Evolutionary conservation across 768 basidiomycete species (phyloP).

Genomic region (Boletus tomentosulus): DNA sequence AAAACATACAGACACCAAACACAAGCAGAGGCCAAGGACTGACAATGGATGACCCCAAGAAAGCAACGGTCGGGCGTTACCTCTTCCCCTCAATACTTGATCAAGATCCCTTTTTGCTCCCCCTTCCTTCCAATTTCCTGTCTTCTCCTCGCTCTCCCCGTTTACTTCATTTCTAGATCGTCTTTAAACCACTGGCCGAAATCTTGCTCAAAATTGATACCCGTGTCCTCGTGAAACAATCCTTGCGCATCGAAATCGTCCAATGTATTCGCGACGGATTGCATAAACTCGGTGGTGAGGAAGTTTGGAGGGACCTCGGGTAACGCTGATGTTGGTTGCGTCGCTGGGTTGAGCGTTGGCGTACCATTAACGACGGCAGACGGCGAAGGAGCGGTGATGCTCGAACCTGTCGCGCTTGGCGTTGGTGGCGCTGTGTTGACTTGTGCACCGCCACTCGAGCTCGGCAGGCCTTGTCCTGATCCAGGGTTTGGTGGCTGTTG

Average conservation of each 20-base stretch:
- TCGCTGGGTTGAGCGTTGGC: slow-evolving; percentile 26
- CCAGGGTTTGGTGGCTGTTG: slow-evolving; percentile 27
- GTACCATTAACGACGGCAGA: slow-evolving; percentile 32
- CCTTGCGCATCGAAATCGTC: slow-evolving; percentile 35
- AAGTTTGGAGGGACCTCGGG: slow-evolving; percentile 25
- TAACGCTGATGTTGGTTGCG: slow-evolving; percentile 21
- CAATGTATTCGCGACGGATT: slow-evolving; percentile 37
- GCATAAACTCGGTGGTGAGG: slow-evolving; percentile 41
- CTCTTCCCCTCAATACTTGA: slow-evolving; percentile 4
- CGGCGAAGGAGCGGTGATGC: slow-evolving; percentile 37
- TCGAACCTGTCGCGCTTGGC: slow-evolving; percentile 30
- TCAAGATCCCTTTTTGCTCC: neutral
- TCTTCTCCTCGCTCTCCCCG: neutral
- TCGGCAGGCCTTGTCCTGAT: slow-evolving; percentile 21
- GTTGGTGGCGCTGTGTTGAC: slow-evolving; percentile 36
- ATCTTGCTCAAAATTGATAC: slow-evolving; percentile 64
- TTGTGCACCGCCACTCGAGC: slow-evolving; percentile 15
- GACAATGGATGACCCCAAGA: slow-evolving; percentile 10
- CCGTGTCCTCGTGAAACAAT: slow-evolving; percentile 43
- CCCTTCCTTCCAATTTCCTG: slow-evolving; percentile 1
- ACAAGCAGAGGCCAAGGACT: slow-evolving; percentile 7
- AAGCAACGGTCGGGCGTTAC: neutral
- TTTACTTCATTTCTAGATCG: slow-evolving; percentile 30
- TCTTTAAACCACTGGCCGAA: slow-evolving; percentile 77
- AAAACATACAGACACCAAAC: neutral